A percentile compares a stretch with the other conserved stretches of the same genome.
phyloP scores from a whole-genome alignment of 2,329 filamentous ascomycete genomes.

The Cladosporium sp. region DNA sequence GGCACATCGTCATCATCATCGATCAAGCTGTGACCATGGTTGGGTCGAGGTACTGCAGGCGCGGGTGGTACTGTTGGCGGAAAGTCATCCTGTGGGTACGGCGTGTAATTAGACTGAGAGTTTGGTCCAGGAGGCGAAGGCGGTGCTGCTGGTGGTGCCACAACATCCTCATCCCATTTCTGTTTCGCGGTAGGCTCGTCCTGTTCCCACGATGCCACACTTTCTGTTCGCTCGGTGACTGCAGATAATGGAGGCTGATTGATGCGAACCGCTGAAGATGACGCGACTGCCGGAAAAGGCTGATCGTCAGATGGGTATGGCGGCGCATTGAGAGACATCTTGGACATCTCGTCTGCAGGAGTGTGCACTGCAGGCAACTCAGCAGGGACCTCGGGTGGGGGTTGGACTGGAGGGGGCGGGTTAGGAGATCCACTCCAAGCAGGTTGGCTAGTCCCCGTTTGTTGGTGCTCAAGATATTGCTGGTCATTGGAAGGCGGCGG shows the following conservation, averaged over 20 bases:
- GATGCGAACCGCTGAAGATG: slow-evolving; percentile 25
- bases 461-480: slow-evolving; percentile 2
- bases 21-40: slow-evolving; percentile 12
- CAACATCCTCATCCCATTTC: background rate
- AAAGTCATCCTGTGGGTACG: slow-evolving; percentile 2
- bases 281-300: slow-evolving; percentile 21
- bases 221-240: slow-evolving; percentile 14
- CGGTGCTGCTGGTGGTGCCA: slow-evolving; percentile 3
- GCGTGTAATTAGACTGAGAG: background rate
- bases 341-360: slow-evolving; percentile 37
- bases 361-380: slow-evolving; percentile 40
- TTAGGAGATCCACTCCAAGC: slow-evolving; percentile 9
- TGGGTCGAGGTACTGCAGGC: slow-evolving; percentile 10
- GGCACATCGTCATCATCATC: slow-evolving; percentile 9
- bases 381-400: slow-evolving; percentile 29
- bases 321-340: slow-evolving; percentile 31
- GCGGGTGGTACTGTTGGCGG: slow-evolving; percentile 13
- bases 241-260: slow-evolving; percentile 26
- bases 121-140: slow-evolving; percentile 6
- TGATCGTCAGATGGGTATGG: slow-evolving; percentile 13
- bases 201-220: slow-evolving; percentile 16
- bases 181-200: slow-evolving; percentile 7
- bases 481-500: background rate
- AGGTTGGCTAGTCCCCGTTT: slow-evolving; percentile 1
- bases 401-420: slow-evolving; percentile 14